Conservation (phyloP, 805 yeast species). For the Saccharomycopsis javanensis region DNA sequence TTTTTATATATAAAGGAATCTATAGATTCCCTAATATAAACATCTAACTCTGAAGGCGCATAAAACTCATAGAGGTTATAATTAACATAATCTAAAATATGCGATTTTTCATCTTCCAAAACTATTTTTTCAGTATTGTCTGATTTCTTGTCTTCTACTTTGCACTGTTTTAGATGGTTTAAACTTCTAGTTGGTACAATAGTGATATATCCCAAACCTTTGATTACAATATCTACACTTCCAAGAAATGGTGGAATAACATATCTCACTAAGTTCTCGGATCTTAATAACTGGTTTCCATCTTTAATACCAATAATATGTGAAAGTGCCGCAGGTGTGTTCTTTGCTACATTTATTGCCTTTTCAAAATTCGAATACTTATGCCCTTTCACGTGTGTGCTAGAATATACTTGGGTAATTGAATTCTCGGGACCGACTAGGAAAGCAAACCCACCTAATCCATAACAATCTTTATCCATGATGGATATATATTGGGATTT, state of each 20-base stretch:
- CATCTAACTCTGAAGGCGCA: conserved; percentile 14
- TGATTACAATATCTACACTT: conserved; percentile 51
- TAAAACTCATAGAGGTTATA: conserved; percentile 11
- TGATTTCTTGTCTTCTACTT: conserved; percentile 17
- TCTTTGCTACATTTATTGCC: conserved; percentile 24
- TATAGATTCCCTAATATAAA: conserved; percentile 14
- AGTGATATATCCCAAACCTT: conserved; percentile 54
- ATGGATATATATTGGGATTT: conserved; percentile 28
- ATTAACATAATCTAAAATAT: neutral
- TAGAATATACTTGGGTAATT: conserved; percentile 38
- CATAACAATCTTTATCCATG: conserved; percentile 36
- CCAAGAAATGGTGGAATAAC: conserved; percentile 67
- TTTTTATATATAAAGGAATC: conserved; percentile 11
- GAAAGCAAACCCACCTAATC: conserved; percentile 55
- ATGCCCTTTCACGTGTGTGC: conserved; percentile 33
- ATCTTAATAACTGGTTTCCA: conserved; percentile 6
- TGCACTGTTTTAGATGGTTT: conserved; percentile 18
- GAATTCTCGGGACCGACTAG: conserved; percentile 43
- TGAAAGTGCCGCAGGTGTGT: conserved; percentile 24
- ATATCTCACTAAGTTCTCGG: conserved; percentile 28
- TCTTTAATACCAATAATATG: conserved; percentile 17
- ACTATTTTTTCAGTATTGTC: neutral
- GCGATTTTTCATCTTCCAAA: neutral
- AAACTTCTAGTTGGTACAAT: conserved; percentile 47
- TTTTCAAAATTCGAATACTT: conserved; percentile 28